These are phyloP conservation scores for Cercospora zeina DNA, from an alignment of 2,329 filamentous ascomycete genomes.

Conservation along the genomic window DNA sequence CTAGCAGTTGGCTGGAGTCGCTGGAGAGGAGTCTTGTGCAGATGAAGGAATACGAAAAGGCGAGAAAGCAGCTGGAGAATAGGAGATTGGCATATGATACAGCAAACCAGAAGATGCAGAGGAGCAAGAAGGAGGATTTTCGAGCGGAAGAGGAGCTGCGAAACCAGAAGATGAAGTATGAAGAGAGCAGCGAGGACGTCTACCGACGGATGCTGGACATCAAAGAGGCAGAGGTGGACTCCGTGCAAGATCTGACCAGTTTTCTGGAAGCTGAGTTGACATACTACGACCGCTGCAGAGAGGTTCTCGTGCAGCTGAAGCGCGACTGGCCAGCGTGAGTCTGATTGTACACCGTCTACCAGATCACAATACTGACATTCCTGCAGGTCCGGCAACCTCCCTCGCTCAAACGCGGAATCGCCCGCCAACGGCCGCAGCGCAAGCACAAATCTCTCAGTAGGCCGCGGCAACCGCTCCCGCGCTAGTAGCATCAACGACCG, in stretches of 20 bases:
- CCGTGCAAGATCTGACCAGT: conserved; percentile 71
- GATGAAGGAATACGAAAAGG: conserved; percentile 94
- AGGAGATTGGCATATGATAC: conserved; percentile 89
- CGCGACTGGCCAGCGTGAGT: conserved; percentile 68
- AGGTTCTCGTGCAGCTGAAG: conserved; percentile 72
- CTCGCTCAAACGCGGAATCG: conserved; percentile 33
- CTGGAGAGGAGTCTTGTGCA: conserved; percentile 84
- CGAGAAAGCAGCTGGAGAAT: conserved; percentile 91
- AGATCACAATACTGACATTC: conserved; percentile 12
- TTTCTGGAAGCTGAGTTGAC: conserved; percentile 88
- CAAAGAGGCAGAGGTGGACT: conserved; percentile 85
- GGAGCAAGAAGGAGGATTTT: conserved; percentile 91
- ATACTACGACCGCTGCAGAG: conserved; percentile 86
- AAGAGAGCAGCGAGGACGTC: conserved; percentile 91
- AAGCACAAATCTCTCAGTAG: conserved; percentile 27
- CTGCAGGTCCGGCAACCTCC: background rate
- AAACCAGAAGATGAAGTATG: conserved; percentile 89
- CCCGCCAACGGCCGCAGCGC: conserved; percentile 32
- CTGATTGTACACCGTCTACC: conserved; percentile 16
- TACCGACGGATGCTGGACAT: conserved; percentile 92
- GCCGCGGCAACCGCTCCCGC: conserved; percentile 55
- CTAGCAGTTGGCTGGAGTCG: conserved; percentile 84
- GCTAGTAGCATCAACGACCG: conserved; percentile 61
- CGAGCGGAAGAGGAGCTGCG: conserved; percentile 89
- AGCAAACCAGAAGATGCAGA: conserved; percentile 84